phyloP scores from a whole-genome alignment of 306 rosid genomes.

The Adenanthera pavonina region DNA sequence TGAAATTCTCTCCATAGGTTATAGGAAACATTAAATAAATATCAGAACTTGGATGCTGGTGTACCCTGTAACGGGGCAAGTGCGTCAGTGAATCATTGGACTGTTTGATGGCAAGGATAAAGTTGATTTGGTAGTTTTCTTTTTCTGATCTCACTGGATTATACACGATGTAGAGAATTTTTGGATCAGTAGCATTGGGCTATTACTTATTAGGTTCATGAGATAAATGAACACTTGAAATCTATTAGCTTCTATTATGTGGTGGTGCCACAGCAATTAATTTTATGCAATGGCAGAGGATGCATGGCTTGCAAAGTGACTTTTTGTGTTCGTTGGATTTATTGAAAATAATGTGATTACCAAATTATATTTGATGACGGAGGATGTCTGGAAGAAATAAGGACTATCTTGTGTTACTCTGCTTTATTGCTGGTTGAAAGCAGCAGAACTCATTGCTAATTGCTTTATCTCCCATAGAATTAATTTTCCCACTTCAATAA shows the following conservation, averaged over 20 bases:
- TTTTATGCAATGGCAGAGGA: slow-evolving; percentile 1
- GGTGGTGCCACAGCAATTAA: background rate
- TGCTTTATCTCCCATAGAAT: background rate
- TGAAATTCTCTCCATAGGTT: background rate
- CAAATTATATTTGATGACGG: background rate
- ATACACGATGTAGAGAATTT: background rate
- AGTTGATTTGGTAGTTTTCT: background rate
- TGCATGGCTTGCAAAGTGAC: background rate
- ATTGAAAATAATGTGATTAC: background rate
- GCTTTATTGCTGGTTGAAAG: background rate
- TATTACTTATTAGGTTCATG: background rate
- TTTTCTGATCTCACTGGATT: background rate
- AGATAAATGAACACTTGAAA: background rate
- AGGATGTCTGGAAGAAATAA: background rate
- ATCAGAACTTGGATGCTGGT: background rate
- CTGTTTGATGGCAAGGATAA: background rate
- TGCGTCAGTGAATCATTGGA: background rate
- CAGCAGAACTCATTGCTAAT: background rate
- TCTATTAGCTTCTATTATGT: background rate
- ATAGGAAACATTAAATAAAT: background rate
- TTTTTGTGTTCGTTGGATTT: background rate
- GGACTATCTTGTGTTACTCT: background rate
- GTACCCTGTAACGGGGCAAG: background rate
- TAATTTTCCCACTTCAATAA: background rate
- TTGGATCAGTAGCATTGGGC: background rate